Base-by-base conservation (phyloP, 306 rosid species). In the Quercus alba region DNA sequence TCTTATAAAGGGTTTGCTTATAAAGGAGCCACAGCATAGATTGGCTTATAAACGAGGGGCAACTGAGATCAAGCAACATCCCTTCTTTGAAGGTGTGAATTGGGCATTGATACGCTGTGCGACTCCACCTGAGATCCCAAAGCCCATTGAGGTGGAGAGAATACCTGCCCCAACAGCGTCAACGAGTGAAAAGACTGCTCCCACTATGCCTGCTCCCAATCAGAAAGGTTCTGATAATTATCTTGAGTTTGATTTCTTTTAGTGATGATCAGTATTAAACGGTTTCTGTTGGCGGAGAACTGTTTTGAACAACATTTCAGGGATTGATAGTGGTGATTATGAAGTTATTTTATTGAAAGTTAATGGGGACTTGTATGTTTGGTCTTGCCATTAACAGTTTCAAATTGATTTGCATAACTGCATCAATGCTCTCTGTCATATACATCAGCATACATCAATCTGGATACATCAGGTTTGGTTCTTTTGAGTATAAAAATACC, bases 21-120 rank as follows among this genome's bases (percentile, higher is more conserved):
- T 94, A 14, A 94, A 94, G 84, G 97, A 94, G 66, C 99, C 99
- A 12, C 97, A 84, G 78, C 87, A 94, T 81, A 87, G 97, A 84
- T 78, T 94, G 97, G 99, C 97, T 0, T 91, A 90, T 62, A 93
- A 93, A 83, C 79, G 99, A 80, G 99, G 98, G 0, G 99, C 99
- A 35, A 93, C 99, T 26, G 97, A 93, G 91, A 87, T 95, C 44
- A 93, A 89, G 89, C 99, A 95, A 30, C 99, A 93, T 82, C 97
- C 97, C 75, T 95, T 95, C 75, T 93, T 95, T 56, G 99, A 95
- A 87, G 98, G 99, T 26, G 99, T 95, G 76, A 95, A 95, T 85
- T 95, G 99, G 99, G 99, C 99, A 64, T 75, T 95, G 86, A 93
- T 95, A 64, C 91, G 98, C 3, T 95, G 98, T 66, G 99, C 99